These are phyloP conservation scores for Geotrichum reessii DNA, from an alignment of 1,139 yeast genomes.

Conservation along the genomic window DNA sequence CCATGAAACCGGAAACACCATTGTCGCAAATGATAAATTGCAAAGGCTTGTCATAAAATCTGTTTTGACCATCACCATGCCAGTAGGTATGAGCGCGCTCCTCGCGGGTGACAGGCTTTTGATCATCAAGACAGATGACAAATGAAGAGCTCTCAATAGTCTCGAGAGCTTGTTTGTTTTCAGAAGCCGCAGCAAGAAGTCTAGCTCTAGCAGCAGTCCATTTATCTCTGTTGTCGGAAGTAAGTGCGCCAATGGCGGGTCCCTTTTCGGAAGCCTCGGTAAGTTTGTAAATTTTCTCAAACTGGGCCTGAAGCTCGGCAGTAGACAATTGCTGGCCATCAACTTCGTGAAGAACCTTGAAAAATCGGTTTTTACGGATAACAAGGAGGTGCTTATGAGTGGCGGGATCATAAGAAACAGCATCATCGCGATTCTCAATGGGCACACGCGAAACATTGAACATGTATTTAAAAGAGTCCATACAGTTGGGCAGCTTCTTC, in stretches of 20 bases:
- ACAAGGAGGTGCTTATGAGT: constrained; percentile 71
- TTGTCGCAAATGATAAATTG: constrained; percentile 78
- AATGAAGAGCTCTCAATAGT: constrained; percentile 75
- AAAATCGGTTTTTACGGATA: constrained; percentile 71
- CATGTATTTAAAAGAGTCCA: constrained; percentile 90
- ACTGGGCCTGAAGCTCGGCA: constrained; percentile 60
- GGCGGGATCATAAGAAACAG: constrained; percentile 39
- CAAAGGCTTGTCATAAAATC: constrained; percentile 88
- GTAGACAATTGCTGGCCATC: constrained; percentile 53
- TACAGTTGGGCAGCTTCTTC: constrained; percentile 78
- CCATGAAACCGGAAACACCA: constrained; percentile 87
- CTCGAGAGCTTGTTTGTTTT: constrained; percentile 52
- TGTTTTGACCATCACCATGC: constrained; percentile 91
- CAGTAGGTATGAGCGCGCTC: constrained; percentile 84
- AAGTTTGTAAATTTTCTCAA: constrained; percentile 47
- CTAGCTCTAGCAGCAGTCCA: constrained; percentile 62
- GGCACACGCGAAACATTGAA: constrained; percentile 87
- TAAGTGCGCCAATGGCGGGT: constrained; percentile 69
- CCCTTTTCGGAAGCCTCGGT: constrained; percentile 43
- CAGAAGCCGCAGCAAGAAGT: constrained; percentile 51
- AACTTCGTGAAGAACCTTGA: constrained; percentile 58
- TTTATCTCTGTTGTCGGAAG: constrained; percentile 80
- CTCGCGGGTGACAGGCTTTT: constrained; percentile 68
- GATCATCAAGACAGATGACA: constrained; percentile 71
- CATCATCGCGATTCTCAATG: constrained; percentile 40